Evolutionary conservation across 192 early-diverging fungal species (phyloP).

Genomic region (Gigaspora rosea): DNA sequence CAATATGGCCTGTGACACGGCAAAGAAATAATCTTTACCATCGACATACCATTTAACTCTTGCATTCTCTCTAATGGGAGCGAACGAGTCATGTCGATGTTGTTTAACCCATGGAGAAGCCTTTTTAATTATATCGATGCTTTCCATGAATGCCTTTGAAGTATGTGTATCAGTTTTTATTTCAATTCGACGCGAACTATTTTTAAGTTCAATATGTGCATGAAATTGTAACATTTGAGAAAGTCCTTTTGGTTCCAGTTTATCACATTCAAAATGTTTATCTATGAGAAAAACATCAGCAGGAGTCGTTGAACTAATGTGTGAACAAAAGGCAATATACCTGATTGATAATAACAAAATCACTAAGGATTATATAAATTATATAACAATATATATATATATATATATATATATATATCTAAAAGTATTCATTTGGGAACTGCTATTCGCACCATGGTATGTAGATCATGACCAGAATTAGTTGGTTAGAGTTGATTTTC

Average conservation of each 20-base stretch:
- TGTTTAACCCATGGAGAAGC: slow-evolving; percentile 64
- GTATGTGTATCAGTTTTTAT: slow-evolving; percentile 66
- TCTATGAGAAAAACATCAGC: slow-evolving; percentile 58
- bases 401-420: no score
- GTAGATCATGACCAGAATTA: no score
- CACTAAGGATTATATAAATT: background rate
- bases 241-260: slow-evolving; percentile 24
- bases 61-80: slow-evolving; percentile 65
- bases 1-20: slow-evolving; percentile 71
- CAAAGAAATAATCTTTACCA: slow-evolving; percentile 74
- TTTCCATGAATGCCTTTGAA: slow-evolving; percentile 70
- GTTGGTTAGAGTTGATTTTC: no score
- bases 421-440: no score
- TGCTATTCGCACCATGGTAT: no score
- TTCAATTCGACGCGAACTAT: slow-evolving; percentile 64
- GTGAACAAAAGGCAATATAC: slow-evolving; percentile 57
- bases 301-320: slow-evolving; percentile 43
- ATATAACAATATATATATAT: no score
- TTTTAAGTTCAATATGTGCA: slow-evolving; percentile 57
- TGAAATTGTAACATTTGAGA: slow-evolving; percentile 53
- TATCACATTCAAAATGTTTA: slow-evolving; percentile 39
- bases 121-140: slow-evolving; percentile 57
- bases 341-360: slow-evolving; percentile 15
- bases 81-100: slow-evolving; percentile 74
- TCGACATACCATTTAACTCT: slow-evolving; percentile 74